phyloP scores from a whole-genome alignment of 331 rosid species.

The Quercus phellos region DNA sequence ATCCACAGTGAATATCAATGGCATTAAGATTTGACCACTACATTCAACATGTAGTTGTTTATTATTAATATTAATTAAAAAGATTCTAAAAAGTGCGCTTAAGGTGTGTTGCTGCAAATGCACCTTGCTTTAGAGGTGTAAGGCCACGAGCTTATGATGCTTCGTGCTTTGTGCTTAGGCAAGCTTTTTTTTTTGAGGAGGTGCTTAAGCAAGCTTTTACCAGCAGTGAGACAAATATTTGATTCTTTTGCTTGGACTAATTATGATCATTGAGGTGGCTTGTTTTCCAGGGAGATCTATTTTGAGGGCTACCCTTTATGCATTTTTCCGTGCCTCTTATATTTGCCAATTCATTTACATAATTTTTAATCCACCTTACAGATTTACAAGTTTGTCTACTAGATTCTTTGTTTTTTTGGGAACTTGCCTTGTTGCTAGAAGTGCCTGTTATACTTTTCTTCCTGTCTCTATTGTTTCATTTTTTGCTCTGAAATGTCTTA shows the following conservation, averaged over 20 bases:
- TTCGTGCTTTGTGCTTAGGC: no score
- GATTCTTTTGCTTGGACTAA: neutral
- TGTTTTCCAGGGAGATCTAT: neutral
- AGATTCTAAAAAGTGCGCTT: no score
- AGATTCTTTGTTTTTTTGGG: no score
- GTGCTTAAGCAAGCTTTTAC: no score
- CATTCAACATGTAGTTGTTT: no score
- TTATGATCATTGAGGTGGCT: neutral
- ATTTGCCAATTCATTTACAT: neutral
- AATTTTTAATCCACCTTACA: neutral
- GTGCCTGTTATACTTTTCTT: constrained; percentile 5
- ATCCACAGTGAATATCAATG: no score
- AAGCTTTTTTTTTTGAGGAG: no score
- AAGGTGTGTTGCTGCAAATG: no score
- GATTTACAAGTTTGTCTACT: neutral
- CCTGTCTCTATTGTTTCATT: neutral
- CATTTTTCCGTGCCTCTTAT: neutral
- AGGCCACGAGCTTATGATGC: no score
- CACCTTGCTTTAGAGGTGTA: no score
- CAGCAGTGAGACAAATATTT: neutral
- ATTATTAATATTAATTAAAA: no score
- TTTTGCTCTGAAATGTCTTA: constrained; percentile 26
- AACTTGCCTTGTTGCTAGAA: neutral
- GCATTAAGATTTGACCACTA: no score
- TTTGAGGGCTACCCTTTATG: neutral